Conservation (phyloP, 495 filamentous ascomycete species). For the Collariella sp. region DNA sequence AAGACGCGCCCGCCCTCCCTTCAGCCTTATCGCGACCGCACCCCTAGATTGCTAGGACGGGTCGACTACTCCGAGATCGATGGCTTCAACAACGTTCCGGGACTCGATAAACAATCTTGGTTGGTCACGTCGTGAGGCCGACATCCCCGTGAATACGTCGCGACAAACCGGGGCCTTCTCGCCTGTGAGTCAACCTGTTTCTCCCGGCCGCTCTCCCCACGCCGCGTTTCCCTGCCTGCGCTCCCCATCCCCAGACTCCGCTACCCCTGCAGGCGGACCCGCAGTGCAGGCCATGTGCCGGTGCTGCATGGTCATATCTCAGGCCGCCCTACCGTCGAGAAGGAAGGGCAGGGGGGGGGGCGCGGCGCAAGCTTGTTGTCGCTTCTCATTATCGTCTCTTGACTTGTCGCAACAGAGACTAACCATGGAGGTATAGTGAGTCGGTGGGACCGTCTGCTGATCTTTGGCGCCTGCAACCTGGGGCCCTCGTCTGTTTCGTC, state of each 20-base stretch:
- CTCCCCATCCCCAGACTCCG: conserved; percentile 7
- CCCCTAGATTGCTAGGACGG: background rate
- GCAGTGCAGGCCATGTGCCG: conserved; percentile 33
- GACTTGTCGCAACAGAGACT: conserved; percentile 21
- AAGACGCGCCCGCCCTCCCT: background rate
- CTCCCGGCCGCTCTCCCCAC: conserved; percentile 10
- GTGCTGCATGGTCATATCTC: conserved; percentile 30
- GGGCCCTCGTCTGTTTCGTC: conserved; percentile 82
- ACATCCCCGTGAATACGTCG: conserved; percentile 68
- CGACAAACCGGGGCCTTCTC: conserved; percentile 65
- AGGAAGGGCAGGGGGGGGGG: too few species aligned
- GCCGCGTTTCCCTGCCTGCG: conserved; percentile 12
- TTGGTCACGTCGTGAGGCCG: conserved; percentile 81
- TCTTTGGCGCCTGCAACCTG: conserved; percentile 86
- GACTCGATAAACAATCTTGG: conserved; percentile 91
- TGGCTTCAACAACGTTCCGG: conserved; percentile 86
- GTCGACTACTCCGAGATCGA: conserved; percentile 28
- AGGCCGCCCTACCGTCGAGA: conserved; percentile 3
- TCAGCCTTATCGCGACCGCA: background rate
- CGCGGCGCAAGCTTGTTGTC: too few species aligned
- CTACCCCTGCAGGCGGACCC: conserved; percentile 21
- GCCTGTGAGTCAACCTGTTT: conserved; percentile 64
- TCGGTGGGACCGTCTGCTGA: conserved; percentile 89
- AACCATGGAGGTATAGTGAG: conserved; percentile 58
- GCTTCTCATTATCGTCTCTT: background rate